These are phyloP conservation scores for Dipodascus albidus DNA, from an alignment of 805 yeast genomes.

Conservation along the genomic window DNA sequence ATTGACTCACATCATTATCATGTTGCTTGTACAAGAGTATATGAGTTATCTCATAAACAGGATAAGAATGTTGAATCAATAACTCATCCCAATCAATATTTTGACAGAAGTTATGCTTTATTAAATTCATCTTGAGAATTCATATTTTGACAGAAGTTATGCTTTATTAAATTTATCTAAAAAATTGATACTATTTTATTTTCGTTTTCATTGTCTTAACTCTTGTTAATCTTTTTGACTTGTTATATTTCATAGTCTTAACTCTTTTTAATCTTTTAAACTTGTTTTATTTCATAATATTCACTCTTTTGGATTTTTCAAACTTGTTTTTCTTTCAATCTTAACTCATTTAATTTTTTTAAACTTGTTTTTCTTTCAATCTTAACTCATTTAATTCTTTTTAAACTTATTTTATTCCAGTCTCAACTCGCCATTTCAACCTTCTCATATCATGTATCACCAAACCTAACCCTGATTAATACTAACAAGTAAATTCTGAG, in stretches of 20 bases:
- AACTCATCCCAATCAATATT: constrained; percentile 81
- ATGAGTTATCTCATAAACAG: constrained; percentile 50
- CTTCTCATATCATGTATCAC: neutral
- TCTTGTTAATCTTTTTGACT: neutral
- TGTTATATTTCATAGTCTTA: neutral
- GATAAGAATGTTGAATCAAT: constrained; percentile 39
- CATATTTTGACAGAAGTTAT: constrained; percentile 54
- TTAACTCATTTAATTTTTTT: neutral
- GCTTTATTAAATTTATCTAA: neutral
- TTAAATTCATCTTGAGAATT: neutral
- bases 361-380: neutral
- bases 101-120: constrained; percentile 37
- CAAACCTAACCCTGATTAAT: neutral
- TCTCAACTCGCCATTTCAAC: neutral
- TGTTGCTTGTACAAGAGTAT: constrained; percentile 80
- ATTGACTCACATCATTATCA: constrained; percentile 63
- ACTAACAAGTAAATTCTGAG: neutral
- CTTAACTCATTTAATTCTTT: neutral
- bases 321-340: too few relatives aligned
- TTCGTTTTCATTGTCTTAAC: neutral
- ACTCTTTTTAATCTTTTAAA: neutral
- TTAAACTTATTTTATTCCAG: neutral
- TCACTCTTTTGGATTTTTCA: neutral
- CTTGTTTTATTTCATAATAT: too few relatives aligned
- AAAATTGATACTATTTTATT: constrained; percentile 32